phyloP scores from a whole-genome alignment of 2,329 filamentous ascomycete genomes.

The Didymella lethalis region DNA sequence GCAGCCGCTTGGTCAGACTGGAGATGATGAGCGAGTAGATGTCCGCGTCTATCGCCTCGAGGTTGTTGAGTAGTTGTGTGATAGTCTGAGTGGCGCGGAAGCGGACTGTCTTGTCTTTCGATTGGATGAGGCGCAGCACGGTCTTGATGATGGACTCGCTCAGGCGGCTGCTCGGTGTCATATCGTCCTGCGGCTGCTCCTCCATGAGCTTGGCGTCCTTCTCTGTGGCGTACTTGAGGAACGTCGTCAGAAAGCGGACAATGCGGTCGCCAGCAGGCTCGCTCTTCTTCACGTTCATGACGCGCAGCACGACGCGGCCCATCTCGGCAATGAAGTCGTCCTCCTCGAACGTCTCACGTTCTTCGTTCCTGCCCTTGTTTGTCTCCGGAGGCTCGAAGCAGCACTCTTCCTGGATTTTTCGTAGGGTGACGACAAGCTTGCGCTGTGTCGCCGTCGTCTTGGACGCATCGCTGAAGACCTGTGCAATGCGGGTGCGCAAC shows the following conservation, averaged over 20 bases:
- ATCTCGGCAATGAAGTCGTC: slow-evolving; percentile 89
- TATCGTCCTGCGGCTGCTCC: slow-evolving; percentile 74
- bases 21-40: slow-evolving; percentile 83
- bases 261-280: slow-evolving; percentile 87
- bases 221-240: slow-evolving; percentile 73
- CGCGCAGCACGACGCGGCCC: slow-evolving; percentile 78
- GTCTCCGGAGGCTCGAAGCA: slow-evolving; percentile 62
- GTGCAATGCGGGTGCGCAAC: slow-evolving; percentile 76
- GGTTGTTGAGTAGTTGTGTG: slow-evolving; percentile 88
- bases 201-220: slow-evolving; percentile 64
- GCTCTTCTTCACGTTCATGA: slow-evolving; percentile 89
- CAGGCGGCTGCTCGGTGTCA: slow-evolving; percentile 84
- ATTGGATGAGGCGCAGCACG: slow-evolving; percentile 76
- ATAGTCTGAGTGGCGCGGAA: slow-evolving; percentile 90
- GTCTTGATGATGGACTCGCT: slow-evolving; percentile 76
- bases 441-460: slow-evolving; percentile 88
- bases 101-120: slow-evolving; percentile 92
- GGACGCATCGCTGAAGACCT: slow-evolving; percentile 70
- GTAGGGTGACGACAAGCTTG: slow-evolving; percentile 84
- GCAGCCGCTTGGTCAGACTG: slow-evolving; percentile 81
- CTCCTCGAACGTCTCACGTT: slow-evolving; percentile 74
- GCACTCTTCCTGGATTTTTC: slow-evolving; percentile 90
- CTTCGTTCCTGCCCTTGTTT: slow-evolving; percentile 55
- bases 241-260: slow-evolving; percentile 86
- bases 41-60: slow-evolving; percentile 91